These are phyloP conservation scores for Verticillium alfalfae DNA, from an alignment of 2,329 filamentous ascomycete species.

Conservation along the genomic window DNA sequence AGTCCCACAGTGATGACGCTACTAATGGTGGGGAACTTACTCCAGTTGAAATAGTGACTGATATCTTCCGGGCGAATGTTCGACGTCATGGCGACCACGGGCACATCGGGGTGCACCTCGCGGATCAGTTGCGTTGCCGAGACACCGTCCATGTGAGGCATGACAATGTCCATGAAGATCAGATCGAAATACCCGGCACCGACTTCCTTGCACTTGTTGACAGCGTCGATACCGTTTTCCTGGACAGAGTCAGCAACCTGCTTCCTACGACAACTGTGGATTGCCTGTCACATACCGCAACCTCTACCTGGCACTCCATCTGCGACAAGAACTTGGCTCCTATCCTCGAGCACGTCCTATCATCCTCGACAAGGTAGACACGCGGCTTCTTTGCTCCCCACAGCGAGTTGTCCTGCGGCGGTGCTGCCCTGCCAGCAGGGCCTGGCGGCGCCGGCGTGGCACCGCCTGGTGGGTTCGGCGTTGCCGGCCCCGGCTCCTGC, in stretches of 20 bases:
- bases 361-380: slow-evolving; percentile 86
- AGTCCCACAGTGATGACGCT: neutral
- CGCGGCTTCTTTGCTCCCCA: slow-evolving; percentile 64
- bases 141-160: slow-evolving; percentile 93
- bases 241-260: slow-evolving; percentile 4
- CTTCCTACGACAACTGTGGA: neutral
- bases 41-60: slow-evolving; percentile 78
- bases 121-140: slow-evolving; percentile 91
- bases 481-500: neutral
- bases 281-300: slow-evolving; percentile 46
- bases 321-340: slow-evolving; percentile 62
- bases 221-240: slow-evolving; percentile 80
- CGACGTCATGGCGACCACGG: slow-evolving; percentile 97
- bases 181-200: slow-evolving; percentile 52
- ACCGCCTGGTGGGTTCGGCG: slow-evolving; percentile 9
- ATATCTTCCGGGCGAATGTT: slow-evolving; percentile 97
- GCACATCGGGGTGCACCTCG: slow-evolving; percentile 73
- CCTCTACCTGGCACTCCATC: slow-evolving; percentile 62
- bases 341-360: slow-evolving; percentile 61
- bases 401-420: slow-evolving; percentile 32
- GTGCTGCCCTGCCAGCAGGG: slow-evolving; percentile 8
- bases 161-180: slow-evolving; percentile 91
- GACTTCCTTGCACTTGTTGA: slow-evolving; percentile 66
- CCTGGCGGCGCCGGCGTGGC: slow-evolving; percentile 11
- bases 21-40: slow-evolving; percentile 5